A percentile compares a stretch with the other conserved stretches of the same genome.
phyloP scores from a whole-genome alignment of 352 stramenopile species.

The Saprolegnia parasitica region DNA sequence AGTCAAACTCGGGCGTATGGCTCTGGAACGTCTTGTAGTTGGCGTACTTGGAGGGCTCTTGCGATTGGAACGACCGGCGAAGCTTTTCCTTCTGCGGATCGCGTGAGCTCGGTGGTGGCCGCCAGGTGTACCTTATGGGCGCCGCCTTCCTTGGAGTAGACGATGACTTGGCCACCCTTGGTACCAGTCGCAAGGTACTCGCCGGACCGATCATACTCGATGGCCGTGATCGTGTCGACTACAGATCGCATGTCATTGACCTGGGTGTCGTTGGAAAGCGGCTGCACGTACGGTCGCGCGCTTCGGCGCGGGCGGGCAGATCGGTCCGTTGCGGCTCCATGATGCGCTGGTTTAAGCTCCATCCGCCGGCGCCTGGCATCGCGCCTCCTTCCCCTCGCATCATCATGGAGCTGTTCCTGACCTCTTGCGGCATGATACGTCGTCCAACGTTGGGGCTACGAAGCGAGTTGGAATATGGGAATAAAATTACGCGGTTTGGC shows the following conservation, averaged over 20 bases:
- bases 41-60: conserved; percentile 38
- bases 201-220: conserved; percentile 90
- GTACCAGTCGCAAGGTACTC: conserved; percentile 92
- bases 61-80: conserved; percentile 20
- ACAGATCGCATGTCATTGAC: conserved; percentile 22
- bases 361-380: conserved; percentile 1
- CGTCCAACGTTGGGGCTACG: not conserved
- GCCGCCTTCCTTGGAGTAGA: conserved; percentile 70
- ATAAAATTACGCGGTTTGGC: not conserved
- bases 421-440: conserved; percentile 6
- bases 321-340: not conserved
- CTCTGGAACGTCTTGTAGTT: conserved; percentile 94
- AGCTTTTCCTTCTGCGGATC: conserved; percentile 11
- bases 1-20: conserved; percentile 97
- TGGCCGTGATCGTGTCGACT: conserved; percentile 93
- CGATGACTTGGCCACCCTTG: conserved; percentile 88
- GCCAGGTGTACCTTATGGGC: conserved; percentile 19
- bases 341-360: conserved; percentile 15
- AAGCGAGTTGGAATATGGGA: not conserved
- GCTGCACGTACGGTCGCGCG: conserved; percentile 12
- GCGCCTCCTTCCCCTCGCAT: not conserved
- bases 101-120: not conserved
- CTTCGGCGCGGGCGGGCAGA: not conserved
- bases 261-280: not conserved
- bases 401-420: not conserved